phyloP scores from a whole-genome alignment of 2,329 filamentous ascomycete species.

The Teratosphaeria gauchensis region DNA sequence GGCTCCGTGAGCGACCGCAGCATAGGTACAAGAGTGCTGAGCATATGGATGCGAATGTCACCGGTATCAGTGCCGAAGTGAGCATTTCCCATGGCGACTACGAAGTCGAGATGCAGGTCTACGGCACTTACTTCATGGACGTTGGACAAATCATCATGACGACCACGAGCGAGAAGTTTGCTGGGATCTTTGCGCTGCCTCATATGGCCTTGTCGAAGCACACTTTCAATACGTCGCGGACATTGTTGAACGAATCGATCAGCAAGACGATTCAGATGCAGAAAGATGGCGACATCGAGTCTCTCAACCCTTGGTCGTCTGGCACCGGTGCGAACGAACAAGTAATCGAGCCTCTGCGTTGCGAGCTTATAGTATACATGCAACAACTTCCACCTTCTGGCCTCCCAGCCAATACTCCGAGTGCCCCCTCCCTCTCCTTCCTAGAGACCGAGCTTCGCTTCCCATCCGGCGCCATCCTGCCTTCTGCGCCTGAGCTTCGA shows the following conservation, averaged over 20 bases:
- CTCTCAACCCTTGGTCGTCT: constrained; percentile 65
- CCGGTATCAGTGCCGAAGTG: constrained; percentile 60
- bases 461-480: constrained; percentile 48
- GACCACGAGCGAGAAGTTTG: constrained; percentile 84
- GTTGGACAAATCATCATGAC: constrained; percentile 71
- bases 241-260: constrained; percentile 64
- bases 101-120: constrained; percentile 68
- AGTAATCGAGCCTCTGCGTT: constrained; percentile 57
- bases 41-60: constrained; percentile 43
- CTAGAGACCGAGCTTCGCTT: constrained; percentile 52
- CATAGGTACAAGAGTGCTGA: constrained; percentile 24
- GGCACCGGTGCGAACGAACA: constrained; percentile 47
- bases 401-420: not conserved
- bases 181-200: constrained; percentile 81
- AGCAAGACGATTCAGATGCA: constrained; percentile 57
- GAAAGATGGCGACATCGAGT: constrained; percentile 45
- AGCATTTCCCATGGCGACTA: constrained; percentile 66
- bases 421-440: constrained; percentile 32
- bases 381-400: constrained; percentile 46
- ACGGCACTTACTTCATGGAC: constrained; percentile 79
- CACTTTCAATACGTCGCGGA: constrained; percentile 38
- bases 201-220: constrained; percentile 60
- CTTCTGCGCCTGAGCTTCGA: constrained; percentile 40
- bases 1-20: constrained; percentile 55
- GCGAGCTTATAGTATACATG: constrained; percentile 80